A percentile compares a stretch with the other conserved stretches of the same genome.
phyloP scores from a whole-genome alignment of 345 rosid species.

The Populus simonii region DNA sequence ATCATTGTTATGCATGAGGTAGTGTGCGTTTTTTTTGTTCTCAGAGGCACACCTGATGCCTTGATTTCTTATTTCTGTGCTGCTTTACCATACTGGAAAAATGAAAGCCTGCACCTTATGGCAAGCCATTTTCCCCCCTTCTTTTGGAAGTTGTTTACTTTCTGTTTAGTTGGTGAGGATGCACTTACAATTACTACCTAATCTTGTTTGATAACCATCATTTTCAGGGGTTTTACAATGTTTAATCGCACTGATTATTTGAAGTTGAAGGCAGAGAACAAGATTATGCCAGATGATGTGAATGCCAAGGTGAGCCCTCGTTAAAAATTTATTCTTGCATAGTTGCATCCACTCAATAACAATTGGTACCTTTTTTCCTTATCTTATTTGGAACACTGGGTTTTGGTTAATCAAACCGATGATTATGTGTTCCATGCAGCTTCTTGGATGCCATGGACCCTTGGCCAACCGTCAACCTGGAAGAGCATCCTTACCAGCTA shows the following conservation, averaged over 20 bases:
- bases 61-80: no score
- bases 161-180: background rate
- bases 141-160: background rate
- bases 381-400: background rate
- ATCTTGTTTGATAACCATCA: background rate
- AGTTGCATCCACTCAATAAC: background rate
- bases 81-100: no score
- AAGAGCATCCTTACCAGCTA: slow-evolving; percentile 45
- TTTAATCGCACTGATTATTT: slow-evolving; percentile 53
- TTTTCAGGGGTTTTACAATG: slow-evolving; percentile 68
- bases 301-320: slow-evolving; percentile 56
- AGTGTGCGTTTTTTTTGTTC: background rate
- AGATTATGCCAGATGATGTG: slow-evolving; percentile 63
- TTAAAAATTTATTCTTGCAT: background rate
- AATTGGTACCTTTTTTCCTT: no score
- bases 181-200: background rate
- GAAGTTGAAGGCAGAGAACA: slow-evolving; percentile 52
- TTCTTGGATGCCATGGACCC: slow-evolving; percentile 71
- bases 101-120: background rate
- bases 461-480: slow-evolving; percentile 60
- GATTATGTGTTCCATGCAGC: slow-evolving; percentile 32
- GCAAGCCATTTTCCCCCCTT: background rate
- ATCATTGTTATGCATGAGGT: background rate
- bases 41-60: background rate
- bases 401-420: background rate